A percentile compares a stretch with the other conserved stretches of the same genome.
phyloP scores from a whole-genome alignment of 2,329 filamentous ascomycete genomes.

The Aspergillus quadrilineatus region DNA sequence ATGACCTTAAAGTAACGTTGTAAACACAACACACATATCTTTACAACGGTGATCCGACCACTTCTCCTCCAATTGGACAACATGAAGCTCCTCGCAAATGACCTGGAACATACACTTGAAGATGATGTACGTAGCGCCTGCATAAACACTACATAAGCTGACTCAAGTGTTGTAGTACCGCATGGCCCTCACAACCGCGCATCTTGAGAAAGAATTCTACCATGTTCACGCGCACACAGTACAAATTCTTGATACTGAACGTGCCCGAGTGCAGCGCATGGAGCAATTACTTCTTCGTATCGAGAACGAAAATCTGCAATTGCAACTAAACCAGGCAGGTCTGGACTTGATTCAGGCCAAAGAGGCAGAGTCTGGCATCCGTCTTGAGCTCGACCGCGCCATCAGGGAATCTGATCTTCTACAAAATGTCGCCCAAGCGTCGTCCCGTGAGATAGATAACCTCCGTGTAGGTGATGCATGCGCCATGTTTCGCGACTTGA shows the following conservation, averaged over 20 bases:
- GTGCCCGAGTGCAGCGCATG: constrained; percentile 67
- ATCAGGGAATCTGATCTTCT: constrained; percentile 46
- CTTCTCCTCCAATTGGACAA: background rate
- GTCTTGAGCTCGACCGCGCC: constrained; percentile 51
- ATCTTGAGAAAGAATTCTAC: constrained; percentile 69
- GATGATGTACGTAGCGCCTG: constrained; percentile 25
- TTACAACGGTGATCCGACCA: background rate
- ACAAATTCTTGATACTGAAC: constrained; percentile 71
- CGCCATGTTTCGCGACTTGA: constrained; percentile 14
- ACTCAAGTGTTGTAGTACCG: constrained; percentile 30
- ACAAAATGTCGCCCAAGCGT: constrained; percentile 42
- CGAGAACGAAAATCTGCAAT: constrained; percentile 68
- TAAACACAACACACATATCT: too few relatives aligned
- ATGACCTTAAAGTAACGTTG: too few relatives aligned
- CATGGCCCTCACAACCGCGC: constrained; percentile 53
- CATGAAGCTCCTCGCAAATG: constrained; percentile 12
- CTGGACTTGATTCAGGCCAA: constrained; percentile 54
- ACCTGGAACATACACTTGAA: constrained; percentile 14
- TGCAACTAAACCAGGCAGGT: constrained; percentile 60
- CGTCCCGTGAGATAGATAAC: constrained; percentile 56
- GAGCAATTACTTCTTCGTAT: constrained; percentile 70
- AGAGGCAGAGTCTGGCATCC: constrained; percentile 41
- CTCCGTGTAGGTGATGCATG: constrained; percentile 49
- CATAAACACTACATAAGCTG: background rate
- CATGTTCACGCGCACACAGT: constrained; percentile 64